These are phyloP conservation scores for Paraphaeosphaeria sporulosa DNA, from an alignment of 2,329 filamentous ascomycete genomes.

Conservation along the genomic window DNA sequence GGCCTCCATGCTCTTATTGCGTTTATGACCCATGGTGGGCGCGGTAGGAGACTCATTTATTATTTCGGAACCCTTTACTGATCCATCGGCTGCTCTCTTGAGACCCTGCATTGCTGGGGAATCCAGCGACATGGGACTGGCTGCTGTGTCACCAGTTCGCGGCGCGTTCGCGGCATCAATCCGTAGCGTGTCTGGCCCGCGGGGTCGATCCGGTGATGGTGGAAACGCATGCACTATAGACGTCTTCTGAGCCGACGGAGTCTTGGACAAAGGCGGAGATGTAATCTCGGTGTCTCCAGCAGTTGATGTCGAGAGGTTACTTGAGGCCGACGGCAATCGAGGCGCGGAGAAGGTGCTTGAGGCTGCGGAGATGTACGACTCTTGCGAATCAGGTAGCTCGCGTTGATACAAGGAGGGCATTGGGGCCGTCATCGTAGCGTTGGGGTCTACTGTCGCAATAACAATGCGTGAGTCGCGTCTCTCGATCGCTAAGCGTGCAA, in stretches of 20 bases:
- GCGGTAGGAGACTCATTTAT: conserved; percentile 21
- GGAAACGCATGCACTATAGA: conserved; percentile 27
- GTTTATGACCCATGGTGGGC: conserved; percentile 63
- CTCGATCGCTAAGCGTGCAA: conserved; percentile 11
- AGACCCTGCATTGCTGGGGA: conserved; percentile 57
- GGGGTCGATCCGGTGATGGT: conserved; percentile 60
- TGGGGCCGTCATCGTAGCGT: conserved; percentile 20
- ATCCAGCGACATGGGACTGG: conserved; percentile 53
- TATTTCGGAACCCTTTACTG: conserved; percentile 60
- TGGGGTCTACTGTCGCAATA: conserved; percentile 24
- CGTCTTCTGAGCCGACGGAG: conserved; percentile 54
- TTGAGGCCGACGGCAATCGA: conserved; percentile 40
- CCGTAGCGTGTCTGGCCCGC: conserved; percentile 41
- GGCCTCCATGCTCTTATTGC: conserved; percentile 74
- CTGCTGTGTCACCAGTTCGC: conserved; percentile 41
- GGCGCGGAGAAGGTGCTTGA: conserved; percentile 46
- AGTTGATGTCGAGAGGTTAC: conserved; percentile 43
- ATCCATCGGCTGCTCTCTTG: conserved; percentile 80
- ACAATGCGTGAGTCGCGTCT: conserved; percentile 30
- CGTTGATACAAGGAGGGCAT: conserved; percentile 20
- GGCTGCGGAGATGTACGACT: conserved; percentile 41
- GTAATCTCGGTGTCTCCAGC: conserved; percentile 40
- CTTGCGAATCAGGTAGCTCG: conserved; percentile 40
- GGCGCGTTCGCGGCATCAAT: conserved; percentile 37
- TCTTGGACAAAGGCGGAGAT: conserved; percentile 37